Conservation (phyloP, 139 green algal genomes). For the Chlamydomonas incerta region DNA sequence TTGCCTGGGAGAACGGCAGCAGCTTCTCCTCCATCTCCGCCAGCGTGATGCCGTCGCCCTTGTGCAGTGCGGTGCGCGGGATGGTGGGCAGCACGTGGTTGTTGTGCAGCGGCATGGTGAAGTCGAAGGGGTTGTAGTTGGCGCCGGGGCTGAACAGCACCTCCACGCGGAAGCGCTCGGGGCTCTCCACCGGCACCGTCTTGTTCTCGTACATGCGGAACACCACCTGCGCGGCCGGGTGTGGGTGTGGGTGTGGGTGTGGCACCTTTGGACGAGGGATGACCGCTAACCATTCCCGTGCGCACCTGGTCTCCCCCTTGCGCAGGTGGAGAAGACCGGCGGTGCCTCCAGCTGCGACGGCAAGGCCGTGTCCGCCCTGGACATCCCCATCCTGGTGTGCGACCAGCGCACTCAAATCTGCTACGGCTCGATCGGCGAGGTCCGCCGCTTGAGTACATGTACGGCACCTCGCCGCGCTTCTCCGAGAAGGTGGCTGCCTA, state of each 20-base stretch:
- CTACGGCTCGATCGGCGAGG: slow-evolving; percentile 89
- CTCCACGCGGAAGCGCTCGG: slow-evolving; percentile 89
- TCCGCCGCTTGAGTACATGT: slow-evolving; percentile 91
- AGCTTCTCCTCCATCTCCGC: slow-evolving; percentile 59
- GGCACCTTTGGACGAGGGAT: too few relatives aligned
- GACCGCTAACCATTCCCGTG: too few relatives aligned
- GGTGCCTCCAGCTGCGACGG: slow-evolving; percentile 85
- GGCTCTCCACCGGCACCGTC: slow-evolving; percentile 63
- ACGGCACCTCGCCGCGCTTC: slow-evolving; percentile 74
- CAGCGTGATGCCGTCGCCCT: slow-evolving; percentile 43
- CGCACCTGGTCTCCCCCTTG: not conserved
- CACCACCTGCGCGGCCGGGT: slow-evolving; percentile 87
- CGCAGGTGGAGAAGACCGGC: slow-evolving; percentile 86
- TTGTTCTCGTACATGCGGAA: slow-evolving; percentile 97
- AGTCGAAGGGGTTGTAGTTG: slow-evolving; percentile 69
- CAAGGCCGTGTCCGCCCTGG: slow-evolving; percentile 80
- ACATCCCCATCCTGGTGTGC: slow-evolving; percentile 81
- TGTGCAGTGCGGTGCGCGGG: slow-evolving; percentile 22
- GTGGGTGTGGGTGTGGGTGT: too few relatives aligned
- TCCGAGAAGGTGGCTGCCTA: too few relatives aligned
- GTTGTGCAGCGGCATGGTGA: not conserved
- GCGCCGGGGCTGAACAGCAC: slow-evolving; percentile 84
- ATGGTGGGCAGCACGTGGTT: slow-evolving; percentile 48
- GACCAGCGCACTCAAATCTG: slow-evolving; percentile 95
- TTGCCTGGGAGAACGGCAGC: slow-evolving; percentile 41